These are phyloP conservation scores for Volutella citrinella DNA, from an alignment of 2,329 filamentous ascomycete genomes.

Conservation along the genomic window DNA sequence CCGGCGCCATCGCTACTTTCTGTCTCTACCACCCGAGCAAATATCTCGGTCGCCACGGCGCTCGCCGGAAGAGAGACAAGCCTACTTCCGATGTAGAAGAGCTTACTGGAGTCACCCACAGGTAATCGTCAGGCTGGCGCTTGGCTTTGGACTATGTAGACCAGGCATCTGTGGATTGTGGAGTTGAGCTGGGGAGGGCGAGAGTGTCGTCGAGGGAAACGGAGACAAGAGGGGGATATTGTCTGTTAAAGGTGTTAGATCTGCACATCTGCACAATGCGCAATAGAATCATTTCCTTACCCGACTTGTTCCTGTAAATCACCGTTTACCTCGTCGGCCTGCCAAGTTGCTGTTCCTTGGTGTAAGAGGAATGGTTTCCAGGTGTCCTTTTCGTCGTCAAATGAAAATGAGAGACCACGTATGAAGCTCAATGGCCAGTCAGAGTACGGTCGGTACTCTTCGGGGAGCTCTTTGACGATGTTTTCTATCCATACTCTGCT, in stretches of 20 bases:
- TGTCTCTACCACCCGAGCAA: conserved; percentile 46
- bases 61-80: conserved; percentile 1
- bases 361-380: conserved; percentile 21
- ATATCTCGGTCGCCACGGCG: conserved; percentile 29
- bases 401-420: conserved; percentile 18
- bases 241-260: too few relatives aligned
- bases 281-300: too few relatives aligned
- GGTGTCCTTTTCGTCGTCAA: conserved; percentile 18
- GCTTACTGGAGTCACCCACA: too few relatives aligned
- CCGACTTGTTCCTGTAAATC: too few relatives aligned
- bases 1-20: conserved; percentile 45
- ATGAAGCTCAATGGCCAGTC: conserved; percentile 29
- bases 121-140: too few relatives aligned
- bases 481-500: conserved; percentile 37
- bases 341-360: conserved; percentile 10
- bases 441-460: conserved; percentile 29
- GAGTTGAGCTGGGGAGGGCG: too few relatives aligned
- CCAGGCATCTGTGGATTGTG: too few relatives aligned
- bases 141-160: too few relatives aligned
- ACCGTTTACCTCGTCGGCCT: not conserved
- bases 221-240: too few relatives aligned
- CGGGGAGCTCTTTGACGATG: conserved; percentile 31
- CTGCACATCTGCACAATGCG: too few relatives aligned
- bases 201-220: too few relatives aligned
- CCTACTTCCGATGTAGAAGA: too few relatives aligned